Base-by-base conservation (phyloP, 305 asterid species). In the Ilex paraguariensis region DNA sequence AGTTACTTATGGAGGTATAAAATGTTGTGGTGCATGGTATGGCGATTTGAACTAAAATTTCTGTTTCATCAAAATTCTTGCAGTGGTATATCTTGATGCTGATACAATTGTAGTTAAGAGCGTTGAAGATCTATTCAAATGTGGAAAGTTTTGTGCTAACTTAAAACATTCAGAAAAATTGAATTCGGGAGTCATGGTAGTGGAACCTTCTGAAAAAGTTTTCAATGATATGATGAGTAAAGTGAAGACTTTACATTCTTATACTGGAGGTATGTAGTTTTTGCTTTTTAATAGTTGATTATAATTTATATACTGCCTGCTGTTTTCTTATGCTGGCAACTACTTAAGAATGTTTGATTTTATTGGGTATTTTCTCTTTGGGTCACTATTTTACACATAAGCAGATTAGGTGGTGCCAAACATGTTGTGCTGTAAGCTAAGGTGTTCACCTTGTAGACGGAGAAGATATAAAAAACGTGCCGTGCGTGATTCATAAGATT, bases 1-100 rank as follows among this genome's bases (percentile, higher is more conserved):
- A 7, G 53, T 49, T 49, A 49, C 0, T 49, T 7, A 4, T 49
- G 14, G 13, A 11, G 15, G 16, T 49, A 1, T 49, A 49, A 11
- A 49, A 49, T n/a, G 53, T 12, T 49, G 13, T 7, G 11, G 14
- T 49, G 16, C 16, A 2, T 7, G 13, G 16, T 49, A 4, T 11
- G 16, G 1, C 11, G 5, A 11, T 12, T n/a, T 49, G 53, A 7
- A 4, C 16, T 49, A 49, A n/a, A 4, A 68, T 65, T 31, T 31
- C 36, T 33, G 59, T 48, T 59, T 63, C 13, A 57, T 40, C 64
- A 56, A 52, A 57, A 52, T 60, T 61, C 64, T 84, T 71, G 75
- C 91, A 90, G 98, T 93, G 90, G 95, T 93, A 28, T 93, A 87
- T 80, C 97, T 93, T 73, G 98, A 93, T 79, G 97, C 98, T 73